Conservation (phyloP, 768 basidiomycete genomes). For the Mycena crocata region DNA sequence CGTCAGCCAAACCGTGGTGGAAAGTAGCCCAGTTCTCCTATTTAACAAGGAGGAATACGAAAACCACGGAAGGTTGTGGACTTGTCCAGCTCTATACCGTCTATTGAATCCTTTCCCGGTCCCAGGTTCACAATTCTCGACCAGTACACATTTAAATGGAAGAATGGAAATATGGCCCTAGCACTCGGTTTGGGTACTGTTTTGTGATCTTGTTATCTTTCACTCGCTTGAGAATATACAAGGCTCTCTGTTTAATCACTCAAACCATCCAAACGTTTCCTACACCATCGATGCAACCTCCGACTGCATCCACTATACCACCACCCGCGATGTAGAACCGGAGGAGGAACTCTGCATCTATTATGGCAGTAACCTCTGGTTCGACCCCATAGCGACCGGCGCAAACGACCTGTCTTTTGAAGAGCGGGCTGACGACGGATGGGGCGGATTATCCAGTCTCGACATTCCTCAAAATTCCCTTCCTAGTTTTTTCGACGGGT, state of each 20-base stretch:
- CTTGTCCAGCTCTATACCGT: not conserved
- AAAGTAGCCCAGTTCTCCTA: slow-evolving; percentile 88
- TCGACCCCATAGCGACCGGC: slow-evolving; percentile 53
- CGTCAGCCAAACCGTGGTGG: slow-evolving; percentile 74
- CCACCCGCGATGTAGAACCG: slow-evolving; percentile 60
- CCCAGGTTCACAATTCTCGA: slow-evolving; percentile 70
- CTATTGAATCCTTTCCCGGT: not conserved
- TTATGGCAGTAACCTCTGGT: slow-evolving; percentile 78
- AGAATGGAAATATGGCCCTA: slow-evolving; percentile 79
- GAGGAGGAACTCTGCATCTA: slow-evolving; percentile 86
- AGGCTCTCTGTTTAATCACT: slow-evolving; percentile 91
- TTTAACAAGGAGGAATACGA: slow-evolving; percentile 79
- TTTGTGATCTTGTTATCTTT: slow-evolving; percentile 1
- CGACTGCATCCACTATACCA: slow-evolving; percentile 73
- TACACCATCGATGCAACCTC: slow-evolving; percentile 64
- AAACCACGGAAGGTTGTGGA: slow-evolving; percentile 57
- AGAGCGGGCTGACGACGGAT: slow-evolving; percentile 52
- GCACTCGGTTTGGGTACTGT: slow-evolving; percentile 78
- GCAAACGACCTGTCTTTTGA: not conserved
- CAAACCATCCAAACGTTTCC: slow-evolving; percentile 74
- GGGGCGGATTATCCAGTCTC: slow-evolving; percentile 55
- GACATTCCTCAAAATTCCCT: slow-evolving; percentile 36
- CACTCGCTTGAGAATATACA: slow-evolving; percentile 6
- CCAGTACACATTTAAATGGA: slow-evolving; percentile 83
- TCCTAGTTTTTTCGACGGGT: slow-evolving; percentile 44